A percentile compares a stretch with the other conserved stretches of the same genome.
These are phyloP conservation scores for Hypoxylon trugodes DNA, from an alignment of 495 filamentous ascomycete species.

Conservation along the genomic window DNA sequence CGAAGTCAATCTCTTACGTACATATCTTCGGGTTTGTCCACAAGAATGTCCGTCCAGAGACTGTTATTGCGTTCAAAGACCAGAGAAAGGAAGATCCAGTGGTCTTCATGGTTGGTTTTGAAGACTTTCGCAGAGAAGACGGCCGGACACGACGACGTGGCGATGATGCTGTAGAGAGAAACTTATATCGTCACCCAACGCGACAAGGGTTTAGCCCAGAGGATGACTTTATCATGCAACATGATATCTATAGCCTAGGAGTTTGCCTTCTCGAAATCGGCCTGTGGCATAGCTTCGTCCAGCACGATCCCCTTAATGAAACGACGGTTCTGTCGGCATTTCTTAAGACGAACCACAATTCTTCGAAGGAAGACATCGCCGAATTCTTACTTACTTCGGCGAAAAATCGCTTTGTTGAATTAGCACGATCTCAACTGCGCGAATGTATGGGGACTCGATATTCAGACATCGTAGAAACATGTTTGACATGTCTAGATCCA, in stretches of 20 bases:
- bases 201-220: constrained; percentile 54
- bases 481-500: constrained; percentile 62
- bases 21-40: constrained; percentile 61
- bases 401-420: background rate
- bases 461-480: constrained; percentile 55
- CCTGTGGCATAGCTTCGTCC: no score
- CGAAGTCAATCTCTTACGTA: constrained; percentile 53
- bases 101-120: constrained; percentile 56
- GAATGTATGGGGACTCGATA: constrained; percentile 58
- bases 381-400: background rate
- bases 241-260: constrained; percentile 47
- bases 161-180: constrained; percentile 53
- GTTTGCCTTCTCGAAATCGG: constrained; percentile 68
- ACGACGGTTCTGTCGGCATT: background rate
- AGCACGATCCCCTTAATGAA: background rate
- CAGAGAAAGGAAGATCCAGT: background rate
- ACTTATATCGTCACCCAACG: constrained; percentile 64
- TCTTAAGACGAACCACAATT: background rate
- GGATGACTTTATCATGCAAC: constrained; percentile 15
- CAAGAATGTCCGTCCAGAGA: constrained; percentile 64
- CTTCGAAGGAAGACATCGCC: background rate
- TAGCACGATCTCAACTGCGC: background rate
- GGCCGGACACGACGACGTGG: constrained; percentile 47
- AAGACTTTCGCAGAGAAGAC: constrained; percentile 51
- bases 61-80: constrained; percentile 40